Evolutionary conservation across 1,284 basidiomycete genomes (phyloP), one percentile per base, ranked within the genome.

Genomic region (Cutaneotrichosporon sp.): DNA sequence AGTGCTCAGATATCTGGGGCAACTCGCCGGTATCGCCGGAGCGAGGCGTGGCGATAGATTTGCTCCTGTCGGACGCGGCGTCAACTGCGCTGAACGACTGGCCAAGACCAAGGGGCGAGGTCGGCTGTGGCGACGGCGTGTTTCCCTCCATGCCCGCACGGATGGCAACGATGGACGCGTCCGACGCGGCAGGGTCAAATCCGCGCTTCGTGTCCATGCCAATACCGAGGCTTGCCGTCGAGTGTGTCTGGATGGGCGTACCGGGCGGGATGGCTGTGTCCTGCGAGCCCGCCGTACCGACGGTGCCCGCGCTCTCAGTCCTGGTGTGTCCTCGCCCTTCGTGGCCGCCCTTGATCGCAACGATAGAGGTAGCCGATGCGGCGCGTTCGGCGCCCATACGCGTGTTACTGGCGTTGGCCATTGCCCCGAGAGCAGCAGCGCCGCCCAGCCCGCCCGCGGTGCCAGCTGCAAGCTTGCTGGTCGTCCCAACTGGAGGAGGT

Each of bases 101-200:
- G 17, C 39, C 8, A 10, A 20, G 22, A 10, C 26, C 22, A 2
- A 43, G 40, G 13, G 36, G 49, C 35, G 35, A 37, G 17, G 4
- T 3, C 1, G 23, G 12, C 8, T 37, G 30, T n/a, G 20, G 22
- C n/a, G 15, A 22, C 39, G 44, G 45, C 20, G 30, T 41, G 37
- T 55, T 51, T 3, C 73, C 73, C 39, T 67, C 62, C 40, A 62
- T 54, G 8, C 73, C 73, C 21, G 58, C 56, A 13, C 68, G 56
- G 42, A 75, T 75, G 10, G 73, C 73, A 17, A 66, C 73, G 23
- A 71, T 64, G 34, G 60, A 64, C 0, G 72, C 64, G 1, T 60
- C 43, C 23, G 64, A 67, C 13, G 54, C 59, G 5, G 67, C 64
- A 3, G 69, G 60, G 26, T 72, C 68, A 40, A 64, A 55, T n/a